Conservation (phyloP, 139 green algal genomes). For the Marvania coccoides region DNA sequence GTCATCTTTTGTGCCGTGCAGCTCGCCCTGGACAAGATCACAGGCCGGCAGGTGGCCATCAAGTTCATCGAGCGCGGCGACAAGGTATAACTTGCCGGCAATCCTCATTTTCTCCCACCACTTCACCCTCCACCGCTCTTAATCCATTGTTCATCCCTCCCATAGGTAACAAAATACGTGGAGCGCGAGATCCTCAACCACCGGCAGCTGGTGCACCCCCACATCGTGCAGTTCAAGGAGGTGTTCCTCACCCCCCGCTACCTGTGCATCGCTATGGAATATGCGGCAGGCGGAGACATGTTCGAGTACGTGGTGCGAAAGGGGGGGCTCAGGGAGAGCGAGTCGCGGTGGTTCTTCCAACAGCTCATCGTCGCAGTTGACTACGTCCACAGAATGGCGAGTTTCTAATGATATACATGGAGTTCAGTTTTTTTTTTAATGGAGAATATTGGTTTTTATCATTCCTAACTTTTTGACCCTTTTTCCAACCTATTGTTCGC, state of each 20-base stretch:
- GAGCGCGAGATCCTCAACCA: conserved; percentile 97
- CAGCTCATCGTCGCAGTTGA: conserved; percentile 93
- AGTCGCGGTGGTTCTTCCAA: conserved; percentile 98
- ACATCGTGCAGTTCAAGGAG: conserved; percentile 94
- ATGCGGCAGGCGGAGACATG: conserved; percentile 84
- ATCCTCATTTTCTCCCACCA: not conserved
- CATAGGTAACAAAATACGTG: conserved; percentile 93
- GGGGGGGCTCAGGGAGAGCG: conserved; percentile 83
- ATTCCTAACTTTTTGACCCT: not conserved
- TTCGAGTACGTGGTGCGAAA: conserved; percentile 92
- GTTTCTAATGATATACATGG: no score
- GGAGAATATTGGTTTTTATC: no score
- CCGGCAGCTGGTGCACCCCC: conserved; percentile 84
- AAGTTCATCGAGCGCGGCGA: conserved; percentile 79
- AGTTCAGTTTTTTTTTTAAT: not conserved
- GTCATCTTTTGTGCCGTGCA: conserved; percentile 90
- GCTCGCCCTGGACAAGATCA: conserved; percentile 58
- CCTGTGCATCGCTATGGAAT: conserved; percentile 94
- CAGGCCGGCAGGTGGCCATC: conserved; percentile 64
- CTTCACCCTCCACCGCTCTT: not conserved
- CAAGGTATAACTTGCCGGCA: conserved; percentile 28
- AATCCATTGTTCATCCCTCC: not conserved
- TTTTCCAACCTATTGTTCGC: no score
- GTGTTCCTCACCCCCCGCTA: conserved; percentile 80
- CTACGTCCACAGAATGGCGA: conserved; percentile 86